Evolutionary conservation across 2,329 filamentous ascomycete species (phyloP).

Genomic region (Stemphylium vesicarium): DNA sequence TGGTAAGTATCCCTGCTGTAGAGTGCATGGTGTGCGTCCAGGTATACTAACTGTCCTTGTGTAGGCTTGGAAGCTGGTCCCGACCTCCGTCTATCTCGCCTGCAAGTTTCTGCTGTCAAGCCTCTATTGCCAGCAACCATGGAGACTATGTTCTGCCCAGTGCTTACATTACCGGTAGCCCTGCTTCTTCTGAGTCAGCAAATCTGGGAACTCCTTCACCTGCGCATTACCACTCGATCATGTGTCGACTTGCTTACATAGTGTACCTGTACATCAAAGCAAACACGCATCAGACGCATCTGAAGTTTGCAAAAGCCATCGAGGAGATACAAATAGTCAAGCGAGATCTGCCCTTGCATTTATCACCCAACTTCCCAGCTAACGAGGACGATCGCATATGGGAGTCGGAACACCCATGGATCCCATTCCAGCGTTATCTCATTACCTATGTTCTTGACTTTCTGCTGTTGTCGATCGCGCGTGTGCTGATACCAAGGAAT

Average conservation of each 20-base stretch:
- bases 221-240: conserved; percentile 16
- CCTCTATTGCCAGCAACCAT: conserved; percentile 7
- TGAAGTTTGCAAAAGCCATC: conserved; percentile 18
- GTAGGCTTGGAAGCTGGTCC: conserved; percentile 18
- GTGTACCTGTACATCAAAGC: conserved; percentile 20
- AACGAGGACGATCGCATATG: conserved; percentile 12
- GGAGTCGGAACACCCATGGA: conserved; percentile 15
- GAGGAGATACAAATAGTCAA: conserved; percentile 9
- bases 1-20: conserved; percentile 4
- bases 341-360: conserved; percentile 7
- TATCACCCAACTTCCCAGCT: conserved; percentile 12
- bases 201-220: conserved; percentile 10
- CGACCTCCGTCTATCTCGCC: conserved; percentile 16
- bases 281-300: conserved; percentile 16
- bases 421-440: conserved; percentile 18
- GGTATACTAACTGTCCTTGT: background rate
- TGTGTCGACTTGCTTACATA: conserved; percentile 16
- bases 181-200: conserved; percentile 2
- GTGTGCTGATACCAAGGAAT: conserved; percentile 8
- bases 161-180: background rate
- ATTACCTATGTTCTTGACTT: conserved; percentile 16
- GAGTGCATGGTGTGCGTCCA: background rate
- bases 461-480: conserved; percentile 12
- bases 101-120: conserved; percentile 18
- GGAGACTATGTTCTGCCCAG: conserved; percentile 7